Percentiles rank a stretch among this genome's conserved stretches.
phyloP scores from a whole-genome alignment of 2,329 filamentous ascomycete genomes.

The Drechmeria coniospora region DNA sequence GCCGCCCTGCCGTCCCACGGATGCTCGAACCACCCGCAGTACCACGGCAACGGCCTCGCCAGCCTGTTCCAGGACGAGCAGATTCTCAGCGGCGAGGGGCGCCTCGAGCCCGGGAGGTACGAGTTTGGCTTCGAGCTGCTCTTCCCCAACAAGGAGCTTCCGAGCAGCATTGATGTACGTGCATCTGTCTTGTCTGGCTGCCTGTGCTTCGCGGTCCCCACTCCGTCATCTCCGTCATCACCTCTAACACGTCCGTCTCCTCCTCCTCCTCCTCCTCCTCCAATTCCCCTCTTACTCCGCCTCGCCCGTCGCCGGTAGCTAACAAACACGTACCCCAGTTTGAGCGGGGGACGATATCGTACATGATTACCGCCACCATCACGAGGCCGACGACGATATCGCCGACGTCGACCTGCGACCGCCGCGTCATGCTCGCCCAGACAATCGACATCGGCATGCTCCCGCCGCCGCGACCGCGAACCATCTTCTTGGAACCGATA shows the following conservation, averaged over 20 bases:
- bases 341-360: slow-evolving; percentile 83
- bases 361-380: slow-evolving; percentile 77
- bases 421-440: slow-evolving; percentile 66
- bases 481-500: slow-evolving; percentile 78
- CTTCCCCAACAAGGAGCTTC: slow-evolving; percentile 53
- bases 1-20: slow-evolving; percentile 24
- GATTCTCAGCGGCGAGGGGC: slow-evolving; percentile 63
- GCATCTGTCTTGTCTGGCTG: too few relatives aligned
- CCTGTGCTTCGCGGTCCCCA: too few relatives aligned
- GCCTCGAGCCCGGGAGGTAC: slow-evolving; percentile 57
- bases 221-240: too few relatives aligned
- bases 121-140: slow-evolving; percentile 65
- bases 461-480: slow-evolving; percentile 57
- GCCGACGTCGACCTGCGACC: slow-evolving; percentile 64
- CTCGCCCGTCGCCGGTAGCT: not conserved
- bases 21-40: slow-evolving; percentile 29
- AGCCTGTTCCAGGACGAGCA: slow-evolving; percentile 72
- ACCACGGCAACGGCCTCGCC: slow-evolving; percentile 64
- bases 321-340: slow-evolving; percentile 42
- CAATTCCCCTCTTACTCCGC: not conserved
- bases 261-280: too few relatives aligned
- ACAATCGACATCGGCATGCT: slow-evolving; percentile 72
- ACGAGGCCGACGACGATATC: slow-evolving; percentile 79
- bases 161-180: slow-evolving; percentile 90
- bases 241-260: too few relatives aligned